These are phyloP conservation scores for Phytophthora macrochlamydospora DNA, from an alignment of 352 stramenopile genomes.

Conservation along the genomic window DNA sequence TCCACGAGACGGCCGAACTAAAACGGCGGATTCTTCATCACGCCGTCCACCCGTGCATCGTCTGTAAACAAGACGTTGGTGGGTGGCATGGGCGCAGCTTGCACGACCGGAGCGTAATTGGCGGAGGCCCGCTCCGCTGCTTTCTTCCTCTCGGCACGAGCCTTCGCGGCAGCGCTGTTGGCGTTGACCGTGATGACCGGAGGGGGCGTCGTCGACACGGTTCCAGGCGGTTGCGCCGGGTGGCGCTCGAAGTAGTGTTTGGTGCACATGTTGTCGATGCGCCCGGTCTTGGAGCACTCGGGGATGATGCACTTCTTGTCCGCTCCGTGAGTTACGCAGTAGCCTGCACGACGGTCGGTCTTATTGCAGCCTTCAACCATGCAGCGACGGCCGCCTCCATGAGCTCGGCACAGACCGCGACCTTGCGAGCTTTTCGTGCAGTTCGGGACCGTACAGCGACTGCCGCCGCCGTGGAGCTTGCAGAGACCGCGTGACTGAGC, in stretches of 20 bases:
- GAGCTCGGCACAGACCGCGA: constrained; percentile 78
- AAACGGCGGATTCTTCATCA: constrained; percentile 35
- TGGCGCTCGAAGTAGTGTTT: constrained; percentile 88
- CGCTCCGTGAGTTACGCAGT: constrained; percentile 82
- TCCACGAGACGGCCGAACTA: constrained; percentile 13
- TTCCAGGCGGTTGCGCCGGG: constrained; percentile 48
- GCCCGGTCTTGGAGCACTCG: constrained; percentile 84
- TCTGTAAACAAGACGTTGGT: constrained; percentile 13
- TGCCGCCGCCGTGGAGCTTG: constrained; percentile 82
- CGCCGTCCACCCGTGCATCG: constrained; percentile 25
- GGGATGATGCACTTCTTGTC: constrained; percentile 82
- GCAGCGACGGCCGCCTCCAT: constrained; percentile 83
- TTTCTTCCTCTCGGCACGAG: constrained; percentile 39
- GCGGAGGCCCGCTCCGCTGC: constrained; percentile 27
- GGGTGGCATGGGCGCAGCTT: constrained; percentile 13
- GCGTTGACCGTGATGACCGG: constrained; percentile 44
- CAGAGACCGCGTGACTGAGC: constrained; percentile 82
- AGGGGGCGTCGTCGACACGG: constrained; percentile 37
- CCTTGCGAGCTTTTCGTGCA: constrained; percentile 90
- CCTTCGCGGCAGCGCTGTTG: constrained; percentile 39
- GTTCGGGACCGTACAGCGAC: constrained; percentile 76
- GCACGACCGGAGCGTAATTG: constrained; percentile 36
- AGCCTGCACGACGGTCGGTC: constrained; percentile 75
- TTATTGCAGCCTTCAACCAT: constrained; percentile 88
- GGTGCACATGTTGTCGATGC: constrained; percentile 83